Base-by-base conservation (phyloP, 805 yeast species). In the Candida methanosorbosa region DNA sequence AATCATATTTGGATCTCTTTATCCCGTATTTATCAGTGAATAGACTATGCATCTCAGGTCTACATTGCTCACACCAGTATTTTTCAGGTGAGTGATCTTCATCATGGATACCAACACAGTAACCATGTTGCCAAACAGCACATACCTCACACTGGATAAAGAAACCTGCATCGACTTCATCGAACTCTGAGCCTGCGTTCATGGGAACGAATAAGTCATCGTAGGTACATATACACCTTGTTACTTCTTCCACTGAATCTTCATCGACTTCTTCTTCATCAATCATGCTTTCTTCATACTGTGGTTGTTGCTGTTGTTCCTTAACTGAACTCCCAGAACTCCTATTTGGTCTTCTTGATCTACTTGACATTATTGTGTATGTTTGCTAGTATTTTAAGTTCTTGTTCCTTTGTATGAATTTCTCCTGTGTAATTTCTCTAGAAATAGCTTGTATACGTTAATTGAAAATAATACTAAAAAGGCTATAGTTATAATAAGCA, bases 101-200 rank as follows among this genome's bases (percentile, higher is more conserved):
- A 33, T 74, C 76, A 36, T 67, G 66, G 38, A 90, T 75, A 1
- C 96, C 94, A 25, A 90, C 96, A 64, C 98, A 90, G 59, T 68
- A 85, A 2, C 97, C 97, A 56, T 90, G 98, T 57, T 90, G 98
- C 98, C 98, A 90, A 7, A 81, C 95, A 15, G 84, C 77, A 61
- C 98, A 90, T 42, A 72, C 70, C 50, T 92, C 98, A 67, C 94
- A 82, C 50, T 82, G 92, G 44, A 82, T 82, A 51, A 73, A 82
- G 33, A 81, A 65, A 3, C 90, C 92, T 15, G 67, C 61, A 36
- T 61, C 67, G 8, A 57, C 46, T 31, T 59, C 58, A 38, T 72
- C 76, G 33, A 58, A 52, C 18, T 57, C 63, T 1, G 50, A 36
- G 9, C 43, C 45, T 18, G 51, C 44, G 31, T 44, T 41, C 7